Conservation (phyloP, 495 filamentous ascomycete genomes). For the Immersiella caudata region DNA sequence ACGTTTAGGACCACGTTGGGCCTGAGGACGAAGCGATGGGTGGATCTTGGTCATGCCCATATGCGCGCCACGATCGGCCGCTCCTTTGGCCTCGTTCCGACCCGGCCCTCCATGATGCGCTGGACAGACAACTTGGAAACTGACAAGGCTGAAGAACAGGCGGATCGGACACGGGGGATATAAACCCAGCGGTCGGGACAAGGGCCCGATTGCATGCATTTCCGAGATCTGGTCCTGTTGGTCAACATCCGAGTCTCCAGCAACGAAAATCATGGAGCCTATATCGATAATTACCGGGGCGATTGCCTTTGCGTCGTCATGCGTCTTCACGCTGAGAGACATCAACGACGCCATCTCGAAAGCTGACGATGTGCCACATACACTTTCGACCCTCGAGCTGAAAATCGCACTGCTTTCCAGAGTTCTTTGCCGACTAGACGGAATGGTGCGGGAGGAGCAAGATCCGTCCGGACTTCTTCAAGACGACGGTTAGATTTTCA, state of each 20-base stretch:
- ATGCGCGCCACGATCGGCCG: neutral
- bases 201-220: neutral
- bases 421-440: neutral
- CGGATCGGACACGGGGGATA: neutral
- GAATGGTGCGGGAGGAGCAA: neutral
- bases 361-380: neutral
- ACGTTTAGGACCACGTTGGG: neutral
- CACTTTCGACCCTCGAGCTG: neutral
- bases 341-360: neutral
- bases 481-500: neutral
- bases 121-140: neutral
- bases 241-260: neutral
- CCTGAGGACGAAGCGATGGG: neutral
- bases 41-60: neutral
- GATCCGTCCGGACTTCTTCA: neutral
- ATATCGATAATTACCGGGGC: neutral
- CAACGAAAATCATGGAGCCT: neutral
- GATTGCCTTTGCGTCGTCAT: neutral
- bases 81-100: neutral
- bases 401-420: neutral
- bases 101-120: neutral
- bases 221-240: neutral
- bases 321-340: neutral
- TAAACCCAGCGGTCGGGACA: neutral
- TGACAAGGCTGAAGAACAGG: neutral